Conservation (phyloP, 371 early-diverging fungal species). For the Rhizopus stolonifer region DNA sequence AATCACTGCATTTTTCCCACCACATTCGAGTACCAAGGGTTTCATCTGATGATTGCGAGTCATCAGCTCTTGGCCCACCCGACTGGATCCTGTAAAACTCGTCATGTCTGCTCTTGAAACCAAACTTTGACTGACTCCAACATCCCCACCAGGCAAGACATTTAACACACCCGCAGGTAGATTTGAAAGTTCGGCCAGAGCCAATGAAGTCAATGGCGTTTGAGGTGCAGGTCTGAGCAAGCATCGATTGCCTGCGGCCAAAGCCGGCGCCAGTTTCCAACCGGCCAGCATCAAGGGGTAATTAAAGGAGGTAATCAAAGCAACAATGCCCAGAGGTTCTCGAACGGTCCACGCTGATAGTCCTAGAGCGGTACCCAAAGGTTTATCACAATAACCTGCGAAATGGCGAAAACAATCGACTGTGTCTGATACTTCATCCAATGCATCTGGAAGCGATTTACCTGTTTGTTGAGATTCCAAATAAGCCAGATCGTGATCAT, state of each 20-base stretch:
- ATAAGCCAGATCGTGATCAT: constrained; percentile 59
- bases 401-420: constrained; percentile 72
- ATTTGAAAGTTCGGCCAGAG: constrained; percentile 34
- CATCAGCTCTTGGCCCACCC: constrained; percentile 73
- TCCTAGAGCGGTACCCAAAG: constrained; percentile 31
- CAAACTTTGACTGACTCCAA: constrained; percentile 25
- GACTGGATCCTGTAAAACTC: constrained; percentile 67
- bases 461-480: constrained; percentile 85
- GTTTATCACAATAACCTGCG: constrained; percentile 79
- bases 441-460: constrained; percentile 65
- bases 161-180: constrained; percentile 64
- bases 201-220: constrained; percentile 41
- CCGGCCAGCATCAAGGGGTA: constrained; percentile 73
- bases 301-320: constrained; percentile 79
- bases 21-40: constrained; percentile 79
- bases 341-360: constrained; percentile 58
- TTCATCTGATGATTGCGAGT: constrained; percentile 63
- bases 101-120: constrained; percentile 29
- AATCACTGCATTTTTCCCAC: constrained; percentile 86
- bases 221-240: constrained; percentile 50
- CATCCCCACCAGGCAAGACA: constrained; percentile 52
- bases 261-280: constrained; percentile 85
- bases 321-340: constrained; percentile 77
- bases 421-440: constrained; percentile 54
- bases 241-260: constrained; percentile 58